Conservation (phyloP, 371 early-diverging fungal genomes). For the Mucor indicus region DNA sequence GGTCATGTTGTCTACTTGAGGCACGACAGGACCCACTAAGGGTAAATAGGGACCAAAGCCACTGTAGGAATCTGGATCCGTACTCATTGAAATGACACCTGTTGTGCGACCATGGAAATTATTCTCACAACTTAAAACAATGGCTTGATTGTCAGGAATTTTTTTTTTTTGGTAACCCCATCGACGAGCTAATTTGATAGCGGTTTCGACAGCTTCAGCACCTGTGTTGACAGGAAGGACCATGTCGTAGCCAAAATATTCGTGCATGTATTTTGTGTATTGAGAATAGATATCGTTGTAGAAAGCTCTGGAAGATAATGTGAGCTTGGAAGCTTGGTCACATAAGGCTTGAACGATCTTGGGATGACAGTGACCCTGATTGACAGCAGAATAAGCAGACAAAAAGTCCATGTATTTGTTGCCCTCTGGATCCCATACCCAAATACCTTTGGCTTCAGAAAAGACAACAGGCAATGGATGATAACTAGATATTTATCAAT, state of each 20-base stretch:
- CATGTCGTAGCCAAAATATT: conserved; percentile 96
- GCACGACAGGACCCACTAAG: conserved; percentile 79
- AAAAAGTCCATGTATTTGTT: conserved; percentile 94
- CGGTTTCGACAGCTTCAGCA: conserved; percentile 98
- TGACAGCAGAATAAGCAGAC: conserved; percentile 95
- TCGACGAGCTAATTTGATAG: conserved; percentile 95
- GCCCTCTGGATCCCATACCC: conserved; percentile 97
- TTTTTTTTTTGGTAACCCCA: conserved; percentile 96
- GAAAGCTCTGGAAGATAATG: conserved; percentile 93
- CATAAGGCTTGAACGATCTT: conserved; percentile 89
- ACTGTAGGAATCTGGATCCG: conserved; percentile 82
- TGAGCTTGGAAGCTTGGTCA: conserved; percentile 83
- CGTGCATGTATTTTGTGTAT: conserved; percentile 89
- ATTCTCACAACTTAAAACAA: conserved; percentile 79
- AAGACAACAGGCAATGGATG: conserved; percentile 97
- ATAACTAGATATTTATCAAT: conserved; percentile 59
- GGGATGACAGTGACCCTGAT: conserved; percentile 98
- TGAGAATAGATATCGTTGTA: conserved; percentile 91
- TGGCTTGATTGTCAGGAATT: conserved; percentile 79
- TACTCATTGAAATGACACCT: conserved; percentile 93
- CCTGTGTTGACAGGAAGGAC: conserved; percentile 98
- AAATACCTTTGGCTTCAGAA: conserved; percentile 82
- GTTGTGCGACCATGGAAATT: conserved; percentile 99
- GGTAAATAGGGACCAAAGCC: conserved; percentile 95
- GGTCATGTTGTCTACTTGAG: conserved; percentile 56